Conservation (phyloP, 805 yeast genomes). For the Naumovozyma dairenensis region DNA sequence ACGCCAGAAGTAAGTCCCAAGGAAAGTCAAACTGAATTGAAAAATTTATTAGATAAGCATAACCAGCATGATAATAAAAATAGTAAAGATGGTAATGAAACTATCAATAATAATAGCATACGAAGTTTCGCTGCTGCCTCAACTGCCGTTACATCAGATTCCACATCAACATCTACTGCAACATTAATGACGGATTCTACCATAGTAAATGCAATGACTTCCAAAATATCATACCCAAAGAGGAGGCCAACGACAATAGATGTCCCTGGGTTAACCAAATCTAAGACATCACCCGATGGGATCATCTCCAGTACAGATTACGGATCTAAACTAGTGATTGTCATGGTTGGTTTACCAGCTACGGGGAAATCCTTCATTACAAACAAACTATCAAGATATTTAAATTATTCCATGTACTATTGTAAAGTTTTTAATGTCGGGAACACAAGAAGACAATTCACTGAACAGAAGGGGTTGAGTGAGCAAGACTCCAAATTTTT, state of each 20-base stretch:
- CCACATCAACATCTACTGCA: background rate
- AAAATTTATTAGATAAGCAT: background rate
- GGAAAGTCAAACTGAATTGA: background rate
- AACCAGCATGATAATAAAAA: no score
- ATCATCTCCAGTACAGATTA: slow-evolving; percentile 53
- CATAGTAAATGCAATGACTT: slow-evolving; percentile 9
- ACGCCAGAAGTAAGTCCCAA: slow-evolving; percentile 22
- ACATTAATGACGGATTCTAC: background rate
- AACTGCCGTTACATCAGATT: no score
- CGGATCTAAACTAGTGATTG: slow-evolving; percentile 78
- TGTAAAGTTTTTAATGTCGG: slow-evolving; percentile 92
- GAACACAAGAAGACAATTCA: slow-evolving; percentile 76
- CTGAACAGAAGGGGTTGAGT: slow-evolving; percentile 24
- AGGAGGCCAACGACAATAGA: slow-evolving; percentile 76
- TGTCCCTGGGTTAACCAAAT: slow-evolving; percentile 84
- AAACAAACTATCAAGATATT: slow-evolving; percentile 77
- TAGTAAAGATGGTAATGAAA: no score
- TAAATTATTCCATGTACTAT: slow-evolving; percentile 91
- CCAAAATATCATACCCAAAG: slow-evolving; percentile 28
- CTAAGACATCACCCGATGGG: slow-evolving; percentile 72
- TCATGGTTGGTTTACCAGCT: slow-evolving; percentile 95
- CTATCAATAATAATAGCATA: no score
- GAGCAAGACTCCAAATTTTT: slow-evolving; percentile 78
- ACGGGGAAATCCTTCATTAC: slow-evolving; percentile 91
- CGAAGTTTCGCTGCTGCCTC: no score